phyloP scores from a whole-genome alignment of 345 rosid species.

The Crucihimalaya himalaica region DNA sequence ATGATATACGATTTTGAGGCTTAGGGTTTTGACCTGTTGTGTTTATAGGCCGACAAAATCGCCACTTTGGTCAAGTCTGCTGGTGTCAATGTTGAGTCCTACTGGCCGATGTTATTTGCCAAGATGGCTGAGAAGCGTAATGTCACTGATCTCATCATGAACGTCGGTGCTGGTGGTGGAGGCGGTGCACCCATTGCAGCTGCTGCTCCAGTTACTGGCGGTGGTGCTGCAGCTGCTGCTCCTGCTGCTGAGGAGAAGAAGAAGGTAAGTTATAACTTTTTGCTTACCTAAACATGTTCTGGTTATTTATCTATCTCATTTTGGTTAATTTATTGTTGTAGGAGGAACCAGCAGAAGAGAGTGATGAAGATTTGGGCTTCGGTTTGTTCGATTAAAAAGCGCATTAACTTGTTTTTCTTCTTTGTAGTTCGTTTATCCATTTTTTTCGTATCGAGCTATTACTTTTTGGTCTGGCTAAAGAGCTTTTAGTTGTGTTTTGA shows the following conservation, averaged over 20 bases:
- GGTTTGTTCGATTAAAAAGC: constrained; percentile 67
- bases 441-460: neutral
- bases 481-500: neutral
- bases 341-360: constrained; percentile 85
- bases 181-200: constrained; percentile 55
- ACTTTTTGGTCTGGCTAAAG: constrained; percentile 4
- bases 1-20: too few relatives aligned
- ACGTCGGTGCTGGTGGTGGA: constrained; percentile 79
- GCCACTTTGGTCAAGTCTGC: constrained; percentile 62
- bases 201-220: constrained; percentile 53
- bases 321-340: constrained; percentile 27
- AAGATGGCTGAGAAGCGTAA: constrained; percentile 77
- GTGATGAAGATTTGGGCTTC: constrained; percentile 90
- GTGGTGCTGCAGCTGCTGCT: constrained; percentile 55
- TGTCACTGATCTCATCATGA: constrained; percentile 64
- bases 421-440: neutral
- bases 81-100: constrained; percentile 57
- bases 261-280: constrained; percentile 48
- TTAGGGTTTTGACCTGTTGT: neutral
- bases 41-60: constrained; percentile 73
- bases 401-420: neutral
- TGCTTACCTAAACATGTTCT: neutral
- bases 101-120: constrained; percentile 84
- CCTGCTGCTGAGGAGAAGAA: constrained; percentile 77
- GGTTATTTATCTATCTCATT: neutral